A percentile compares a stretch with the other conserved stretches of the same genome.
Conservation (phyloP, 805 yeast genomes). For the Lipomyces yamanashiensis region DNA sequence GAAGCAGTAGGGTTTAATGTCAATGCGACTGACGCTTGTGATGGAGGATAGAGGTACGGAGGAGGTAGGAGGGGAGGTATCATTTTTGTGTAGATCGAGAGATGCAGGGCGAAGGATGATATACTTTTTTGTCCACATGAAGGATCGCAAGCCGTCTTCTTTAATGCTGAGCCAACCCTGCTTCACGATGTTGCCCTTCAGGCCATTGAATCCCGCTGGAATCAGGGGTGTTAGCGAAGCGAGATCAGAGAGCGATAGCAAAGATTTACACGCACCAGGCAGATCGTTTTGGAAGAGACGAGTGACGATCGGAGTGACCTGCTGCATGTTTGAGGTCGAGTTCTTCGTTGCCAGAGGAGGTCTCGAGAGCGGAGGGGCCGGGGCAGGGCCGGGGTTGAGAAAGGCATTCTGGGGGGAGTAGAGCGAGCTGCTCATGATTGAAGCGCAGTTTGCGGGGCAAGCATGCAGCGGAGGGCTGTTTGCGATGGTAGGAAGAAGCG, state of each 20-base stretch:
- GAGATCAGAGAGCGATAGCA: neutral
- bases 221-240: neutral
- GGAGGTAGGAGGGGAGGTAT: conserved; percentile 21
- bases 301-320: conserved; percentile 2
- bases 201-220: conserved; percentile 12
- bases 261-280: conserved; percentile 6
- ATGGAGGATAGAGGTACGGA: conserved; percentile 58
- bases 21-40: conserved; percentile 67
- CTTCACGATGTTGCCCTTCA: conserved; percentile 24
- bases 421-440: conserved; percentile 22
- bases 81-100: conserved; percentile 67
- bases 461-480: neutral
- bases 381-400: conserved; percentile 62
- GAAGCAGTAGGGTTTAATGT: conserved; percentile 76
- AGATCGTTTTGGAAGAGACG: conserved; percentile 17
- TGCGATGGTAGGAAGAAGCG: neutral
- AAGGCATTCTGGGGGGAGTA: conserved; percentile 47
- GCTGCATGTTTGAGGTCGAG: conserved; percentile 25
- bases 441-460: neutral
- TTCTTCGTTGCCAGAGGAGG: conserved; percentile 25
- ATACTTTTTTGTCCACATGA: conserved; percentile 90
- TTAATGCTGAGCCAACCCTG: conserved; percentile 89
- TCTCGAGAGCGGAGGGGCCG: conserved; percentile 48
- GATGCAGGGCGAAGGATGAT: conserved; percentile 76
- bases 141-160: conserved; percentile 88